Evolutionary conservation across 2,329 filamentous ascomycete genomes (phyloP), one percentile per base, ranked within the genome.

Genomic region (Pseudogymnoascus sp.): DNA sequence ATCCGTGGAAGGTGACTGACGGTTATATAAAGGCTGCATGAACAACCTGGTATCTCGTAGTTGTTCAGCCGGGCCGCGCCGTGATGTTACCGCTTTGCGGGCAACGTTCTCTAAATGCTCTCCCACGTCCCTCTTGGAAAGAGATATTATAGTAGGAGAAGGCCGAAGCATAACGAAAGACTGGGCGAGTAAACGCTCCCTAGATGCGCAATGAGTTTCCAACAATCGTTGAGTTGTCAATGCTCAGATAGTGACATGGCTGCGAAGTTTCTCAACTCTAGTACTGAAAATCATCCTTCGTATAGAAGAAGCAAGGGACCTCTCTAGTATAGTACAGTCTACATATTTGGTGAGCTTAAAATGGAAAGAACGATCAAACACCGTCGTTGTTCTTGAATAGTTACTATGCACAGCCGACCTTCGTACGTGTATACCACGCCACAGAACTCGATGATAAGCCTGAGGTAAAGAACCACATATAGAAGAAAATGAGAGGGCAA

Each of bases 51-150:
- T 30, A 10, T 30, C 2, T 10, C 5, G 5, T 18, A n/a, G 9
- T 18, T 52, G 23, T 18, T 30, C 41, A 30, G n/a, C 23, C 15
- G 4, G 23, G 23, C 41, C 41, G n/a, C 23, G 12, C 9, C 2
- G 30, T 21, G 30, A 23, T 23, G 30, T n/a, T 57, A 12, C 30
- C 7, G 30, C 34, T 57, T 37, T 38, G 13, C 18, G 34, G 55
- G 9, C 15, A n/a, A 34, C 34, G 13, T 38, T 57, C 30, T 57
- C 55, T n/a, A 57, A 18, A 57, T 57, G 55, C 55, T 57, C 55
- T 26, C n/a, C 8, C 55, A 57, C 30, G n/a, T 57, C 55, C 5
- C 21, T 57, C 15, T 15, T 57, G 18, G 55, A 35, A 57, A 57
- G 55, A 26, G 55, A 57, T 35, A 57, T 57, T 5, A 57, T 37